phyloP scores from a whole-genome alignment of 2,329 filamentous ascomycete species.

The Aspergillus piperis region DNA sequence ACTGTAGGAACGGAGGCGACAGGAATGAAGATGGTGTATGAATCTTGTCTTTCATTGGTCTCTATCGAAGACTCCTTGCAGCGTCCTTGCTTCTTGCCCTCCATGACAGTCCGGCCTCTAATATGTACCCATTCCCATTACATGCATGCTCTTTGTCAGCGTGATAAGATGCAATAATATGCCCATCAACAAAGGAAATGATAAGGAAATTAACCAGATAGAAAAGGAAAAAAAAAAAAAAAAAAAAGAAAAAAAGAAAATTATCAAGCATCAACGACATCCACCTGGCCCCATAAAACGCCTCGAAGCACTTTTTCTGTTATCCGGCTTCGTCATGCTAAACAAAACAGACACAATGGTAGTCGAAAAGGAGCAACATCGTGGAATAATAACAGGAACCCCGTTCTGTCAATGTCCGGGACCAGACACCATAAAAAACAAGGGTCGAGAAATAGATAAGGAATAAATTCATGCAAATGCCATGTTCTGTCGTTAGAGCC shows the following conservation, averaged over 20 bases:
- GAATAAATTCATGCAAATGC: constrained; percentile 10
- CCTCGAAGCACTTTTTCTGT: constrained; percentile 12
- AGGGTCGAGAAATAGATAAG: constrained; percentile 7
- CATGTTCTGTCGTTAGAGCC: constrained; percentile 18
- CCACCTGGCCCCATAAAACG: neutral
- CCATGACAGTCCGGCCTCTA: constrained; percentile 8
- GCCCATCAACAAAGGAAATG: constrained; percentile 9
- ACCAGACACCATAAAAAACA: constrained; percentile 6
- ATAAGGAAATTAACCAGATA: constrained; percentile 5
- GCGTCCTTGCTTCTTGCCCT: constrained; percentile 16
- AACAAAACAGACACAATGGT: constrained; percentile 9
- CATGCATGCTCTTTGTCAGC: constrained; percentile 14
- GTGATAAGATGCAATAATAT: constrained; percentile 11
- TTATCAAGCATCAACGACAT: neutral
- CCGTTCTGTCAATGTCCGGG: constrained; percentile 15
- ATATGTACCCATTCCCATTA: constrained; percentile 15
- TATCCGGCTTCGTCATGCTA: constrained; percentile 19
- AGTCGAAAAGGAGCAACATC: constrained; percentile 6
- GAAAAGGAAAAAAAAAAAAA: neutral
- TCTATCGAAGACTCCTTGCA: constrained; percentile 18
- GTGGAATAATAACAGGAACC: constrained; percentile 8
- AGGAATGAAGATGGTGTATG: neutral
- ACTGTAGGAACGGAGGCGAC: neutral
- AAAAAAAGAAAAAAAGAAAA: neutral
- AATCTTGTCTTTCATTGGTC: constrained; percentile 2